Conservation (phyloP, 257 asterid genomes). For the Solanum virginianum region DNA sequence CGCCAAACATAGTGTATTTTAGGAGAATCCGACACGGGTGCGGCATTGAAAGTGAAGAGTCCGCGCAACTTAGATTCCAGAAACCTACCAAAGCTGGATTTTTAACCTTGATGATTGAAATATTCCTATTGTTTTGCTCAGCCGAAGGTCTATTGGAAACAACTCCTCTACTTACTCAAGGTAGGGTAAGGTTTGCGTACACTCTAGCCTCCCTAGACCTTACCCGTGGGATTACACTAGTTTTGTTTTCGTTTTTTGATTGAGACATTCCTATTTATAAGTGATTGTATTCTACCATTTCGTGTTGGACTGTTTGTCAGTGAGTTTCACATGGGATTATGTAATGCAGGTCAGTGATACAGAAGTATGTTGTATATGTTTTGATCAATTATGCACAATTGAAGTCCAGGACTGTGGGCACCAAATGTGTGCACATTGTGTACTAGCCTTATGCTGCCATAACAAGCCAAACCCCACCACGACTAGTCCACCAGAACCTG, state of each 20-base stretch:
- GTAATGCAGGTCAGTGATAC: conserved; percentile 52
- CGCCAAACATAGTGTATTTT: no score
- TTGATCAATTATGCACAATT: conserved; percentile 82
- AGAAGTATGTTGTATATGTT: conserved; percentile 87
- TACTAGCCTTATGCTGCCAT: conserved; percentile 81
- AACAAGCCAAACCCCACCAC: conserved; percentile 82
- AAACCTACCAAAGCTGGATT: not conserved
- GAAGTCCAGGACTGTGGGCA: conserved; percentile 95
- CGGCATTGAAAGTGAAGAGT: no score
- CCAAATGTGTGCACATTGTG: conserved; percentile 93
- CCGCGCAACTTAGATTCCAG: not conserved
- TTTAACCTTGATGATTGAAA: not conserved
- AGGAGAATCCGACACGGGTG: no score
- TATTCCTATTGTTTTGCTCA: not conserved
- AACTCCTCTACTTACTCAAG: not conserved
- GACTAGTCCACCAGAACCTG: conserved; percentile 35
- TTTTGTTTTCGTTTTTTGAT: not conserved
- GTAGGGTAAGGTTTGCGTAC: not conserved
- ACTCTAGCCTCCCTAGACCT: not conserved
- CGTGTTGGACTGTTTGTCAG: not conserved
- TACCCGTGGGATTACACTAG: not conserved
- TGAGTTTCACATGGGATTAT: not conserved
- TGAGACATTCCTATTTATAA: not conserved
- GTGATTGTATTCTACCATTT: not conserved
- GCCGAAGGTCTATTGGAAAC: not conserved